Percentiles rank a stretch among this genome's conserved stretches.
phyloP scores from a whole-genome alignment of 2,329 filamentous ascomycete species.

The Scedosporium minutisporum region DNA sequence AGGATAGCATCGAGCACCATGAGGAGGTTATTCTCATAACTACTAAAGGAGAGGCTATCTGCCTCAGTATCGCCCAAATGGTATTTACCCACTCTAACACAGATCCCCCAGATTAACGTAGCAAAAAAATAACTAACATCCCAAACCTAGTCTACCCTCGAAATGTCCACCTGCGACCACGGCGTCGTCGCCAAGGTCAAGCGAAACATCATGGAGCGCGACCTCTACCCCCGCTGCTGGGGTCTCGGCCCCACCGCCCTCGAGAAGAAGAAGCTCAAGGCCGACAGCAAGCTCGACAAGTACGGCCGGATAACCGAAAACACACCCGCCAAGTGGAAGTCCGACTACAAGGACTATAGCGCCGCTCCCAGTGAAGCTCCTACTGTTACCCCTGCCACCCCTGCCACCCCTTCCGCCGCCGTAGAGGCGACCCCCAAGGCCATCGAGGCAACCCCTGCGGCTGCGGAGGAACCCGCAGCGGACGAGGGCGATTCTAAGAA shows the following conservation, averaged over 20 bases:
- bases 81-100: neutral
- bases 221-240: slow-evolving; percentile 94
- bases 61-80: slow-evolving; percentile 94
- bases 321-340: too few species aligned
- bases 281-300: slow-evolving; percentile 91
- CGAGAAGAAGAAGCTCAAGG: slow-evolving; percentile 99
- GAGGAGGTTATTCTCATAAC: slow-evolving; percentile 98
- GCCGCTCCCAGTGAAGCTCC: too few species aligned
- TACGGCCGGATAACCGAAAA: too few species aligned
- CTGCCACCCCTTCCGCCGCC: too few species aligned
- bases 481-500: slow-evolving; percentile 53
- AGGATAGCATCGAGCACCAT: slow-evolving; percentile 82
- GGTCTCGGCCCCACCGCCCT: slow-evolving; percentile 84
- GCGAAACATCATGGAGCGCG: slow-evolving; percentile 99
- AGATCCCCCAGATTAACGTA: too few species aligned
- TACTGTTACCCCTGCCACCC: too few species aligned
- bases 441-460: slow-evolving; percentile 26
- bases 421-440: slow-evolving; percentile 16
- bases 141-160: slow-evolving; percentile 60
- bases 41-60: slow-evolving; percentile 97
- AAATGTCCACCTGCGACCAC: slow-evolving; percentile 94
- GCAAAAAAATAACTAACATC: neutral
- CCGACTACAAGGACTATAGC: too few species aligned
- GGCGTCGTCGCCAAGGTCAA: slow-evolving; percentile 98
- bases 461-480: slow-evolving; percentile 28